These are phyloP conservation scores for Moniliella sp. DNA, from an alignment of 1,284 basidiomycete genomes.

Conservation along the genomic window DNA sequence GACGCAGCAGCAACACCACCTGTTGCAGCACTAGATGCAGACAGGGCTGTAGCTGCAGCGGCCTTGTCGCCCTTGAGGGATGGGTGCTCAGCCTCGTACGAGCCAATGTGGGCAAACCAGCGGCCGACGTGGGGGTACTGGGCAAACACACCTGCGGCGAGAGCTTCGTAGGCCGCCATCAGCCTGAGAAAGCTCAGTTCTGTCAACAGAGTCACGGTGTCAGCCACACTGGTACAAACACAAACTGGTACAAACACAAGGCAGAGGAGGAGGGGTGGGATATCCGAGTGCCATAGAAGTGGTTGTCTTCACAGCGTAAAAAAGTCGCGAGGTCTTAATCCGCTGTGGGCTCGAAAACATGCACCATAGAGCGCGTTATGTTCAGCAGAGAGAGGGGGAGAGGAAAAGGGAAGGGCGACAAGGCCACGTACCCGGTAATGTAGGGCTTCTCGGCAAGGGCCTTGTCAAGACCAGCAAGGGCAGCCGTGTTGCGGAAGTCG, in stretches of 20 bases:
- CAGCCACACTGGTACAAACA: background rate
- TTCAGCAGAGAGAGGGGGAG: constrained; percentile 13
- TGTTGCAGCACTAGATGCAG: constrained; percentile 1
- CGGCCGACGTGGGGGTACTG: constrained; percentile 57
- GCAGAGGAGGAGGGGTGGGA: no score
- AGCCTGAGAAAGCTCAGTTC: constrained; percentile 81
- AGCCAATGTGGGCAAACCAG: constrained; percentile 52
- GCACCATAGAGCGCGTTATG: constrained; percentile 30
- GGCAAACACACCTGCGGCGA: constrained; percentile 40
- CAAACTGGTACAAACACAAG: background rate
- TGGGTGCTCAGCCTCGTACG: constrained; percentile 25
- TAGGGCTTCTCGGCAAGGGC: constrained; percentile 26
- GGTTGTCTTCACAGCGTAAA: constrained; percentile 30
- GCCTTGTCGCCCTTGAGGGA: constrained; percentile 27
- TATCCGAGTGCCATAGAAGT: no score
- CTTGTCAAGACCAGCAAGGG: constrained; percentile 21
- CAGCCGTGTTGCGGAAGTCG: constrained; percentile 22
- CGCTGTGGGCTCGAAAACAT: constrained; percentile 35
- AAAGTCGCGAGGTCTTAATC: constrained; percentile 33
- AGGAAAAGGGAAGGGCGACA: background rate
- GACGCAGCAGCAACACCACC: background rate
- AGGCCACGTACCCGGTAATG: constrained; percentile 27
- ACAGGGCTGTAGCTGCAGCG: constrained; percentile 21
- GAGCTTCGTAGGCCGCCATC: constrained; percentile 77
- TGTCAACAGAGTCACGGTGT: constrained; percentile 34